Evolutionary conservation across 257 asterid species (phyloP).

Genomic region (Jacaranda copaia): DNA sequence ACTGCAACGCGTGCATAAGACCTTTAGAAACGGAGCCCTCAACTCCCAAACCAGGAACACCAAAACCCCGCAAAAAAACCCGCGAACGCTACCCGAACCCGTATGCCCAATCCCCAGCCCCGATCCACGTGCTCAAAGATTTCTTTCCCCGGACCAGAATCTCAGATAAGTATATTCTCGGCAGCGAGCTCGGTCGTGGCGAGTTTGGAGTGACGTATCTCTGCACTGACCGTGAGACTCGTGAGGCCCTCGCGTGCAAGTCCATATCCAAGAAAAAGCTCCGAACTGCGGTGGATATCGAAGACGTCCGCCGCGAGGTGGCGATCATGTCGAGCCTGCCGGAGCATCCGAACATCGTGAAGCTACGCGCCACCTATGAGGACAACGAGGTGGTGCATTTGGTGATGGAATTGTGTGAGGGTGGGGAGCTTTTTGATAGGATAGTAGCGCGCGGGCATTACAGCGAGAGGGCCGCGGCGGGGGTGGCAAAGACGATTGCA

Average conservation of each 20-base stretch:
- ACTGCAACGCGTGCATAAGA: conserved; percentile 78
- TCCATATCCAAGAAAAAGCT: conserved; percentile 85
- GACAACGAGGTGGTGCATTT: conserved; percentile 81
- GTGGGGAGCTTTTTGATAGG: conserved; percentile 85
- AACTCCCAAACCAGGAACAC: conserved; percentile 39
- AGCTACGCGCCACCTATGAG: conserved; percentile 79
- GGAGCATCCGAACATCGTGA: conserved; percentile 72
- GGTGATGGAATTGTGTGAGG: conserved; percentile 90
- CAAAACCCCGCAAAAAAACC: conserved; percentile 50
- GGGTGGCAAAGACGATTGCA: conserved; percentile 66
- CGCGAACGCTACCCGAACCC: conserved; percentile 67
- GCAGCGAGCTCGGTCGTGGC: conserved; percentile 90
- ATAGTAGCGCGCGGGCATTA: conserved; percentile 91
- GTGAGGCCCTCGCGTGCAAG: conserved; percentile 78
- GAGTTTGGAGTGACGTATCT: conserved; percentile 84
- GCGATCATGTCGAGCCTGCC: conserved; percentile 85
- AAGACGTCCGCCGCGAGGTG: conserved; percentile 86
- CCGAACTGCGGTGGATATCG: conserved; percentile 76
- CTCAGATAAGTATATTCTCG: conserved; percentile 77
- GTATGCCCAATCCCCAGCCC: conserved; percentile 58
- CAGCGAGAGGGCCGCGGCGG: conserved; percentile 84
- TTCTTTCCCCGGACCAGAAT: conserved; percentile 56
- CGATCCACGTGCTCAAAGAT: conserved; percentile 75
- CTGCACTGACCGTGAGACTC: conserved; percentile 78
- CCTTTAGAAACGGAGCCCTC: conserved; percentile 47